Conservation (phyloP, 2,329 filamentous ascomycete species). For the Ophiostoma piceae region DNA sequence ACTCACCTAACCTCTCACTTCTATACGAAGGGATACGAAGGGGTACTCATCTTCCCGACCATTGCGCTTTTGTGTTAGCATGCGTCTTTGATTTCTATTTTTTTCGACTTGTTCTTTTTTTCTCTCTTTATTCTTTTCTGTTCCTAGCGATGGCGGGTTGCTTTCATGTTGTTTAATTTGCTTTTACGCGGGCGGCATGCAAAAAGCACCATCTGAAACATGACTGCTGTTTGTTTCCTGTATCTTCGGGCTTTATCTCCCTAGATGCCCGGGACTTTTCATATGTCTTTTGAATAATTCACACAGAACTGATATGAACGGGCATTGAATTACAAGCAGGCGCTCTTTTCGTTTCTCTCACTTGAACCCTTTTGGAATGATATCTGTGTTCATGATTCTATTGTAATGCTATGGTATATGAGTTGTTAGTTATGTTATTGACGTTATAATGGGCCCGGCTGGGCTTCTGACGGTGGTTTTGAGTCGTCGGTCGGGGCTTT, state of each 20-base stretch:
- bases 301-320: neutral
- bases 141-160: neutral
- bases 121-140: neutral
- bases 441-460: neutral
- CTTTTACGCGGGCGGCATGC: neutral
- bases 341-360: neutral
- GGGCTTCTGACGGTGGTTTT: neutral
- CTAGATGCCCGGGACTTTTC: neutral
- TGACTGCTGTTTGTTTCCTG: neutral
- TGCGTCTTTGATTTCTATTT: neutral
- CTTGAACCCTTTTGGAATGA: neutral
- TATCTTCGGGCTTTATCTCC: neutral
- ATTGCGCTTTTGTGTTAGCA: neutral
- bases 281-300: neutral
- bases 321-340: neutral
- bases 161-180: neutral
- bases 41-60: neutral
- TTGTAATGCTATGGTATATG: neutral
- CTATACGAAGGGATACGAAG: neutral
- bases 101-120: neutral
- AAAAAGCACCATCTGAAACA: slow-evolving; percentile 8
- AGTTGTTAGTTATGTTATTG: neutral
- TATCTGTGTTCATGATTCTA: neutral
- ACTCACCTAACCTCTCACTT: neutral
- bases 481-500: neutral